These are phyloP conservation scores for Thoreauomyces humboldtii DNA, from an alignment of 192 early-diverging fungal genomes.

Conservation along the genomic window DNA sequence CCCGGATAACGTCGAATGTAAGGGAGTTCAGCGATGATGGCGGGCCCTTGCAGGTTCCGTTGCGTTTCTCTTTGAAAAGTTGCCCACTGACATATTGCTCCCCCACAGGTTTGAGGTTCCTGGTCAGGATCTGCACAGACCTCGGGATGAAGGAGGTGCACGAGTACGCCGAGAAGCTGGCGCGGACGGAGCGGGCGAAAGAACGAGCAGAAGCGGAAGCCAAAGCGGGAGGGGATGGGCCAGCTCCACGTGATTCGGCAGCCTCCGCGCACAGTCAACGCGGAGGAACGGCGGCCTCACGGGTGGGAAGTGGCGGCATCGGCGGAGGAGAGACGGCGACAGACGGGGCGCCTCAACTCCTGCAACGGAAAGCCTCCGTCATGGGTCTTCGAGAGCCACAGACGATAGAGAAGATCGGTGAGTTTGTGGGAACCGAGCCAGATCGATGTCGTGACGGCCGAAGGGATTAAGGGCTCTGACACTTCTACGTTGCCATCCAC, in stretches of 20 bases:
- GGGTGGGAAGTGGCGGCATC: not conserved
- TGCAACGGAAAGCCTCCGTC: not conserved
- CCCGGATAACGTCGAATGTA: constrained; percentile 59
- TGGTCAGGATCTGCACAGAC: constrained; percentile 61
- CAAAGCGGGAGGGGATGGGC: not conserved
- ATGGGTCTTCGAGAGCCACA: not conserved
- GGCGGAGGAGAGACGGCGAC: constrained; percentile 1
- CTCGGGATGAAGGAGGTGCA: constrained; percentile 56
- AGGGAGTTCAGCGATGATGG: constrained; percentile 2
- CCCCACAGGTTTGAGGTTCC: constrained; percentile 49
- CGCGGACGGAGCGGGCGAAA: constrained; percentile 41
- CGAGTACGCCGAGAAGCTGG: constrained; percentile 50
- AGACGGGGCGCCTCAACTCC: not conserved
- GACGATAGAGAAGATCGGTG: constrained; percentile 15
- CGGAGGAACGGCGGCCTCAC: not conserved
- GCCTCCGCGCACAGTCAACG: not conserved
- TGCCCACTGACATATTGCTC: not conserved
- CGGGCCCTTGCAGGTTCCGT: not conserved
- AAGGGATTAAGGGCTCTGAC: no score
- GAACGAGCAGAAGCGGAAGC: constrained; percentile 17
- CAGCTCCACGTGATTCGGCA: not conserved
- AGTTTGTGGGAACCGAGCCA: not conserved
- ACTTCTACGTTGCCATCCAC: no score
- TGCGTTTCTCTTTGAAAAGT: not conserved
- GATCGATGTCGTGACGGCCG: not conserved